These are phyloP conservation scores for Microbotryum saponariae DNA, from an alignment of 1,284 basidiomycete genomes.

Conservation along the genomic window DNA sequence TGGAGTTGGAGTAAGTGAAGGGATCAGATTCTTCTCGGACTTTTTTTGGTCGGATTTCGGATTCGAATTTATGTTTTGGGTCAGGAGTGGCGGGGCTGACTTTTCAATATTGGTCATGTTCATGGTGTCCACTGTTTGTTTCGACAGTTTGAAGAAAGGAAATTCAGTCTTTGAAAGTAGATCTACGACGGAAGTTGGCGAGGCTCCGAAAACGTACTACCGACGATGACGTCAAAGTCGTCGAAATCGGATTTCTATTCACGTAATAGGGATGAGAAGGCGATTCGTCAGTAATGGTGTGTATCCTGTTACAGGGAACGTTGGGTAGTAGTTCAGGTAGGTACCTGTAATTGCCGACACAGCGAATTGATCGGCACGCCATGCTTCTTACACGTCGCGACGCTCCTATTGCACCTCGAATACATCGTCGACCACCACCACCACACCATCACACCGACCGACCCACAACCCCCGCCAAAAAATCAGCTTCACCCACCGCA, in stretches of 20 bases:
- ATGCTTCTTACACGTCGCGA: conserved; percentile 25
- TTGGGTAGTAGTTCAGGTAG: not conserved
- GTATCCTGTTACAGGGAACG: no score
- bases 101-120: conserved; percentile 32
- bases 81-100: conserved; percentile 1
- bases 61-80: no score
- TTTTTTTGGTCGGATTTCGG: no score
- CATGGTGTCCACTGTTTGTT: conserved; percentile 11
- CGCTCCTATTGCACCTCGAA: not conserved
- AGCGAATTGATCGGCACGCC: conserved; percentile 30
- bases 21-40: not conserved
- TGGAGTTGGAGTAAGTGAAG: not conserved
- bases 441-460: no score
- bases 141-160: no score
- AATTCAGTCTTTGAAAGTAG: no score
- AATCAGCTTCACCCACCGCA: no score
- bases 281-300: no score
- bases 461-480: no score
- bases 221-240: conserved; percentile 34
- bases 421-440: no score
- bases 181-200: no score
- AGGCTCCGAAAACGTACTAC: not conserved
- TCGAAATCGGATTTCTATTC: conserved; percentile 28
- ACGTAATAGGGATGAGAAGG: no score
- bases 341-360: conserved; percentile 24